A percentile compares a stretch with the other conserved stretches of the same genome.
phyloP scores from a whole-genome alignment of 2,329 filamentous ascomycete species.

The Monilinia fructigena region DNA sequence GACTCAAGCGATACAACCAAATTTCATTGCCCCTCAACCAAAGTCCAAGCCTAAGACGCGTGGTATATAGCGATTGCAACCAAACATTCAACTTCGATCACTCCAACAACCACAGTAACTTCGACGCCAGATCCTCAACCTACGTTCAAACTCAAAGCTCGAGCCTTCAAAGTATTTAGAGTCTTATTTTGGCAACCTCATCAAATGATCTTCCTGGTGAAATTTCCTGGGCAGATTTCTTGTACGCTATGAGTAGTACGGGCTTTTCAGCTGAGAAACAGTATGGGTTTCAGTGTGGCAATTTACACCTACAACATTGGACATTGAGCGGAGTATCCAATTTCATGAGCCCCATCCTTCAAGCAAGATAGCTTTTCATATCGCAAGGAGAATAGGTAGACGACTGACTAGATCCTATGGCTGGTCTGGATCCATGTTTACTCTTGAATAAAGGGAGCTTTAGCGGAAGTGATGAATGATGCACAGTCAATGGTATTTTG shows the following conservation, averaged over 20 bases:
- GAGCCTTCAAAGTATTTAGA: conserved; percentile 46
- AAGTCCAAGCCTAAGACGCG: conserved; percentile 35
- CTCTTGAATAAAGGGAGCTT: background rate
- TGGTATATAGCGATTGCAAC: conserved; percentile 23
- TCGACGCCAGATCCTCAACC: conserved; percentile 30
- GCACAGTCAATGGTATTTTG: no score
- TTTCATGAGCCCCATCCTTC: conserved; percentile 49
- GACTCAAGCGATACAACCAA: background rate
- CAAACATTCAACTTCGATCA: background rate
- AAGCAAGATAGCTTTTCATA: conserved; percentile 50
- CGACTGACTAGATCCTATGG: conserved; percentile 52
- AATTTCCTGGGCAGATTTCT: conserved; percentile 52
- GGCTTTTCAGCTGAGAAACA: conserved; percentile 57
- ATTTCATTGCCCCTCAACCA: background rate
- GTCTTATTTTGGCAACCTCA: conserved; percentile 45
- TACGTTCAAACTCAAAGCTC: conserved; percentile 41
- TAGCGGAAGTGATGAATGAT: no score
- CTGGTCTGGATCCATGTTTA: conserved; percentile 50
- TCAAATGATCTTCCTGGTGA: conserved; percentile 46
- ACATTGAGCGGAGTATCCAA: conserved; percentile 48
- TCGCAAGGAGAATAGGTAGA: conserved; percentile 49
- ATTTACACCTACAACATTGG: conserved; percentile 46
- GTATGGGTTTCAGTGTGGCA: conserved; percentile 62
- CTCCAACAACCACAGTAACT: background rate
- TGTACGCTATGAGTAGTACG: conserved; percentile 50